Conservation (phyloP, 2,329 filamentous ascomycete species). For the Paecilomyces sp. region DNA sequence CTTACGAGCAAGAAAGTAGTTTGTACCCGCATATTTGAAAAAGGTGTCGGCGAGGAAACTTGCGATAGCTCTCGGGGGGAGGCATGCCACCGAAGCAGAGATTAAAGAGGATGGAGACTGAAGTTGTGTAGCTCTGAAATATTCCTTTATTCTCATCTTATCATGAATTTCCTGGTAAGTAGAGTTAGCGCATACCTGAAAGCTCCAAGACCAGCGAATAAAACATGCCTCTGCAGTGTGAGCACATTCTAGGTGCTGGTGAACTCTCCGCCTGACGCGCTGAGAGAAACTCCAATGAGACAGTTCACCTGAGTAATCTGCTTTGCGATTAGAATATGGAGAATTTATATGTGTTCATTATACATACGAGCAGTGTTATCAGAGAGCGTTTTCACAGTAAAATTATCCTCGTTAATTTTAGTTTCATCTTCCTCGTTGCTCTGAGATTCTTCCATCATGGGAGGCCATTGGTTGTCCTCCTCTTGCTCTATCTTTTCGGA, state of each 20-base stretch:
- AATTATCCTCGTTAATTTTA: slow-evolving; percentile 34
- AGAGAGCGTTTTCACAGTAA: slow-evolving; percentile 31
- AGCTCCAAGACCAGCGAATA: background rate
- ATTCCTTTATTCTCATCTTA: slow-evolving; percentile 32
- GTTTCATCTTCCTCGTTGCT: slow-evolving; percentile 31
- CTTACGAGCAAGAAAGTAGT: slow-evolving; percentile 38
- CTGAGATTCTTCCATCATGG: slow-evolving; percentile 23
- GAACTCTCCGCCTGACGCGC: slow-evolving; percentile 35
- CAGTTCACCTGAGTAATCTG: slow-evolving; percentile 39
- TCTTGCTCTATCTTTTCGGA: slow-evolving; percentile 37
- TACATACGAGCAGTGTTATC: slow-evolving; percentile 33
- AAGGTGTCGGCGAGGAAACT: slow-evolving; percentile 38
- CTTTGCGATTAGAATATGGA: background rate
- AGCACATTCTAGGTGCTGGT: slow-evolving; percentile 34
- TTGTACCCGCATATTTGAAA: slow-evolving; percentile 37
- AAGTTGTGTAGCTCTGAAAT: slow-evolving; percentile 35
- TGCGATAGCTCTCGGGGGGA: slow-evolving; percentile 37
- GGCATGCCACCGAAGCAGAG: slow-evolving; percentile 30
- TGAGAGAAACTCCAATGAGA: slow-evolving; percentile 39
- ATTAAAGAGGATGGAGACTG: slow-evolving; percentile 31
- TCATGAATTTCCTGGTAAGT: slow-evolving; percentile 24
- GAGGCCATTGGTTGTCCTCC: slow-evolving; percentile 22
- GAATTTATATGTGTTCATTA: background rate
- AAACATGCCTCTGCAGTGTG: slow-evolving; percentile 24
- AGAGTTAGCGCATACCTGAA: slow-evolving; percentile 3